phyloP scores from a whole-genome alignment of 108 stramenopile species.

The Seminavis robusta region DNA sequence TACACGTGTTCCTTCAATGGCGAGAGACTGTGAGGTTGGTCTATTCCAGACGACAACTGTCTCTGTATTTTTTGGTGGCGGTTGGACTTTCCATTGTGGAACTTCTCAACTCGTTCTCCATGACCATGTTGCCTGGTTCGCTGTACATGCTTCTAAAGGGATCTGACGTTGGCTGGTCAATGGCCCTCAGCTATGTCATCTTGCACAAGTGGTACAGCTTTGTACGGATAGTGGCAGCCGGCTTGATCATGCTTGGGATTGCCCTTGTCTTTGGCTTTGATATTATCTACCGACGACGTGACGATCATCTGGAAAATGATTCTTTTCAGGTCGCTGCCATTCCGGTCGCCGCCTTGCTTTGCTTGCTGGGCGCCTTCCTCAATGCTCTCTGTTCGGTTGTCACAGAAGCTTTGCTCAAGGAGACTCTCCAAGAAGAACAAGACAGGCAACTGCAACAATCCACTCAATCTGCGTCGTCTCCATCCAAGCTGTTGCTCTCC shows the following conservation, averaged over 20 bases:
- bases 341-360: neutral
- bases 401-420: constrained; percentile 2
- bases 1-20: neutral
- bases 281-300: neutral
- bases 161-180: constrained; percentile 14
- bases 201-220: neutral
- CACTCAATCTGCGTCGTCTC: neutral
- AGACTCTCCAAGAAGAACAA: constrained; percentile 5
- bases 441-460: neutral
- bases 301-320: neutral
- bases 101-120: constrained; percentile 9
- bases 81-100: constrained; percentile 7
- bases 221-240: neutral
- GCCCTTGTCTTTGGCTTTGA: neutral
- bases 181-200: constrained; percentile 1
- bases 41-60: constrained; percentile 1
- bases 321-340: neutral
- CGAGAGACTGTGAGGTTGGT: neutral
- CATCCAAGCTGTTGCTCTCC: constrained; percentile 9
- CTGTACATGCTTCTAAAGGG: constrained; percentile 6
- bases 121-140: constrained; percentile 8
- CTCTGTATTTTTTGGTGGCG: too few relatives aligned
- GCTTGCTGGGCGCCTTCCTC: constrained; percentile 1
- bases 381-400: constrained; percentile 4
- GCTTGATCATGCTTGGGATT: constrained; percentile 9